Percentiles rank a stretch among this genome's conserved stretches.
Conservation (phyloP, 176 grass and related monocot species). For the Cenchrus fungigraminus region DNA sequence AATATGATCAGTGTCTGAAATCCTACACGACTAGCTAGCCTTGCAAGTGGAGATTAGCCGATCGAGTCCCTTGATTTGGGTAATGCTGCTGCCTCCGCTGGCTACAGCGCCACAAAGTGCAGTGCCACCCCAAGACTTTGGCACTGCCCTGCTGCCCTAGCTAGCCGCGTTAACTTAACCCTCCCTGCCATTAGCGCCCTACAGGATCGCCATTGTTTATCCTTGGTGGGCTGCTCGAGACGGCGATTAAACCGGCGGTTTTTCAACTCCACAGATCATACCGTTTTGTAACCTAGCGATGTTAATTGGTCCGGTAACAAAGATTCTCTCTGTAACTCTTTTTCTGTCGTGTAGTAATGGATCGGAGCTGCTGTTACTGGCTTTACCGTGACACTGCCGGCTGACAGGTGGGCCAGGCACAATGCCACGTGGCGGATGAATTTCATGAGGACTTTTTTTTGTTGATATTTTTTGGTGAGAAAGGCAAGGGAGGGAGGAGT, state of each 20-base stretch:
- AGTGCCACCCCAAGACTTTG: slow-evolving; percentile 9
- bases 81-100: slow-evolving; percentile 42
- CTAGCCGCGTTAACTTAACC: slow-evolving; percentile 29
- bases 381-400: background rate
- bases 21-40: slow-evolving; percentile 23
- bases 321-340: background rate
- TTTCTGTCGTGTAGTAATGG: slow-evolving; percentile 22
- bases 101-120: slow-evolving; percentile 45
- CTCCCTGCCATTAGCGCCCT: slow-evolving; percentile 38
- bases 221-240: slow-evolving; percentile 53
- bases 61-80: slow-evolving; percentile 49
- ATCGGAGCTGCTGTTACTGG: background rate
- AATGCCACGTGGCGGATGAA: background rate
- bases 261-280: slow-evolving; percentile 53
- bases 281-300: slow-evolving; percentile 16
- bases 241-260: slow-evolving; percentile 32
- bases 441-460: background rate
- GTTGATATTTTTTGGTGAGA: background rate
- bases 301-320: slow-evolving; percentile 5
- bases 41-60: background rate
- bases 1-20: background rate
- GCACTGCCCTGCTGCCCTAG: slow-evolving; percentile 1
- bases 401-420: background rate
- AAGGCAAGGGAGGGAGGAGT: background rate
- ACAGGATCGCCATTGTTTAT: slow-evolving; percentile 40